phyloP scores from a whole-genome alignment of 352 stramenopile genomes.

The Phytopythium aichiense region DNA sequence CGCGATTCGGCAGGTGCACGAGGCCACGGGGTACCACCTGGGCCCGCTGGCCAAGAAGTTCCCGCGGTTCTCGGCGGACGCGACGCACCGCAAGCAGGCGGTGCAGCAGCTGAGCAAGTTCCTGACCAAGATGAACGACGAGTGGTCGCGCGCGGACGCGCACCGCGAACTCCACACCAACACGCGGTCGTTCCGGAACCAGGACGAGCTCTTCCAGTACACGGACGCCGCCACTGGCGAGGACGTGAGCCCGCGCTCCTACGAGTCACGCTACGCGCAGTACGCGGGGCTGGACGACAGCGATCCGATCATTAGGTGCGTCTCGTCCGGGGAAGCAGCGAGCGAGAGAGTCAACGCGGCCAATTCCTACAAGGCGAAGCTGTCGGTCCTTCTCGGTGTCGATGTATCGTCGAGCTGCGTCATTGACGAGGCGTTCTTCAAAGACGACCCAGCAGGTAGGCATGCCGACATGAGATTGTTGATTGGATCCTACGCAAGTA shows the following conservation, averaged over 20 bases:
- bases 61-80: slow-evolving; percentile 34
- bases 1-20: slow-evolving; percentile 21
- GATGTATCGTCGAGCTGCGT: slow-evolving; percentile 39
- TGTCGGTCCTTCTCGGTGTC: slow-evolving; percentile 23
- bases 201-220: slow-evolving; percentile 47
- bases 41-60: slow-evolving; percentile 26
- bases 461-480: too few species aligned
- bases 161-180: slow-evolving; percentile 36
- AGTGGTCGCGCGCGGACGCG: slow-evolving; percentile 39
- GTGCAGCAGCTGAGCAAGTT: slow-evolving; percentile 27
- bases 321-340: neutral
- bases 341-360: neutral
- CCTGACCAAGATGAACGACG: slow-evolving; percentile 49
- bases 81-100: slow-evolving; percentile 39
- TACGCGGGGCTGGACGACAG: slow-evolving; percentile 29
- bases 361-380: slow-evolving; percentile 4
- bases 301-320: slow-evolving; percentile 28
- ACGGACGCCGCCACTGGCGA: slow-evolving; percentile 37
- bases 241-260: slow-evolving; percentile 25
- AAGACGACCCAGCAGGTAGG: neutral
- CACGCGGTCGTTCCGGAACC: slow-evolving; percentile 21
- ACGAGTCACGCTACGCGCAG: slow-evolving; percentile 45
- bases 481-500: too few species aligned
- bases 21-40: slow-evolving; percentile 38
- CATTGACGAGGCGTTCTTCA: slow-evolving; percentile 34